Base-by-base conservation (phyloP, 192 early-diverging fungal species). In the Helicostylum pulchrum region DNA sequence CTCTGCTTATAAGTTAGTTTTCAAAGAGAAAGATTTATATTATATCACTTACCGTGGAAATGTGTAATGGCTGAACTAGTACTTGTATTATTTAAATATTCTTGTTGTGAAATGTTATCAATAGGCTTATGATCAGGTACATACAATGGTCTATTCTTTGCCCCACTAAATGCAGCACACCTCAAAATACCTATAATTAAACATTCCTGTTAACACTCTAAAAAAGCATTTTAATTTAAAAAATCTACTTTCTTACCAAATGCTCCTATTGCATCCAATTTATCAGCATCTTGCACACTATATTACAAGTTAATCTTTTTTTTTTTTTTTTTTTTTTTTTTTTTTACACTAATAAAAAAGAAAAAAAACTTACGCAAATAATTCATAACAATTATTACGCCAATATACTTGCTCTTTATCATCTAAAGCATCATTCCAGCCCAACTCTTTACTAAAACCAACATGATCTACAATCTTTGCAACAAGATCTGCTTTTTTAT, bases 261-360 rank as follows among this genome's bases (percentile, higher is more conserved):
- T 7, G 88, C 88, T 3, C 88, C 88, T 50, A 89, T 87, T 4
- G 88, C 85, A 64, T 89, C 88, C 55, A 89, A 59, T 32, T 87
- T 84, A 59, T 89, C 88, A 2, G 88, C 88, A 64, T 89, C 88
- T 72, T 89, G 88, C 14, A 89, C 87, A 66, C 81, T 83, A 53
- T 43, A 58, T 19, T 26, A 26, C 26, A 26, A 26, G 26, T 26
- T 26, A 26, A n/a, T n/a, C n/a, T n/a, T n/a, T n/a, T n/a, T n/a
- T n/a, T n/a, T n/a, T n/a, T n/a, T n/a, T n/a, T n/a, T n/a, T n/a
- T n/a, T n/a, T n/a, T n/a, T n/a, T n/a, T n/a, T n/a, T n/a, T n/a
- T n/a, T n/a, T n/a, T n/a, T n/a, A n/a, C n/a, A n/a, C n/a, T n/a
- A n/a, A n/a, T n/a, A n/a, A n/a, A 26, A 45, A 58, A 48, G 2